Evolutionary conservation across 139 green algal genomes (phyloP).

Genomic region (Asterochloris sp.): DNA sequence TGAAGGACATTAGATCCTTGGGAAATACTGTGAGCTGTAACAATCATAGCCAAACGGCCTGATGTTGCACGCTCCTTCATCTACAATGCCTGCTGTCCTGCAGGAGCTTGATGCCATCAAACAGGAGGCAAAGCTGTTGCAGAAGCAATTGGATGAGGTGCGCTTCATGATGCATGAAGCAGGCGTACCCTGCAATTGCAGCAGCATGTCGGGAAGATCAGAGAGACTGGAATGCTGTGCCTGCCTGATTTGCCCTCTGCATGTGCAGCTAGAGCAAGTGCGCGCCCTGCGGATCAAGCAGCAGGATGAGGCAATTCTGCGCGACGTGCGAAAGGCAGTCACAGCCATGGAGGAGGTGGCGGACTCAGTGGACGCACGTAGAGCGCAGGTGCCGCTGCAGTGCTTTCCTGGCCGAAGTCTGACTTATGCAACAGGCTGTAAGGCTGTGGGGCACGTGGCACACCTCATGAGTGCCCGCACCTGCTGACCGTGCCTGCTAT

Average conservation of each 20-base stretch:
- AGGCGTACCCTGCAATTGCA: not conserved
- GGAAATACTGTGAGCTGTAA: not conserved
- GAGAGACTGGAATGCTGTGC: not conserved
- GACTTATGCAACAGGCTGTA: no score
- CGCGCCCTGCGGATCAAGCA: not conserved
- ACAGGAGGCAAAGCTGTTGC: not conserved
- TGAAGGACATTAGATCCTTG: not conserved
- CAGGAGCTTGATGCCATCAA: slow-evolving; percentile 12
- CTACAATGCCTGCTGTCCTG: not conserved
- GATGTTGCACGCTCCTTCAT: not conserved
- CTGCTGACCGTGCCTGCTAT: no score
- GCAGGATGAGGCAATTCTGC: slow-evolving; percentile 6
- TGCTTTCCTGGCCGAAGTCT: no score
- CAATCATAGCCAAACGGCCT: not conserved
- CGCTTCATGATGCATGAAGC: not conserved
- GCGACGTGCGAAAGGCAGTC: not conserved
- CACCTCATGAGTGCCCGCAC: no score
- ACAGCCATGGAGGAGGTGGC: no score
- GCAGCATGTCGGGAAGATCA: not conserved
- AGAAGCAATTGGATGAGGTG: slow-evolving; percentile 7
- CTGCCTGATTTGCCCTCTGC: not conserved
- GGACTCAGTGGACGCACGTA: no score
- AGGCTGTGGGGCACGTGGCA: no score
- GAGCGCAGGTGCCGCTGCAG: no score
- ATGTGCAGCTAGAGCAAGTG: not conserved